phyloP scores from a whole-genome alignment of 2,329 filamentous ascomycete species.

The Aspergillus sp. region DNA sequence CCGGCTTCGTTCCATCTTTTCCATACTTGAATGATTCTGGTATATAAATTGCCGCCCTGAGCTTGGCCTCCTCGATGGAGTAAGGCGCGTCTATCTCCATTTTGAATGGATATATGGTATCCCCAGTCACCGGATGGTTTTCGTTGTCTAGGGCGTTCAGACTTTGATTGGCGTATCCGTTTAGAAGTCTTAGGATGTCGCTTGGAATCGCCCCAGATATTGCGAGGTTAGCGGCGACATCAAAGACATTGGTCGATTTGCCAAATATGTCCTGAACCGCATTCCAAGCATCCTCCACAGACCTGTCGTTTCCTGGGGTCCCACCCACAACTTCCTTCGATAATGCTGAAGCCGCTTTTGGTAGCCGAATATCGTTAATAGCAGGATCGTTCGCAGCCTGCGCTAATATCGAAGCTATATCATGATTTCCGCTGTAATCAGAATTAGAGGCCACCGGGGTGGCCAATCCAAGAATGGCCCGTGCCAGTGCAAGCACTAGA shows the following conservation, averaged over 20 bases:
- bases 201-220: background rate
- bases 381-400: background rate
- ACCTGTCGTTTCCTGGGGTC: background rate
- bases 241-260: background rate
- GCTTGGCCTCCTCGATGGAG: constrained; percentile 44
- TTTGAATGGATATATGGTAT: constrained; percentile 19
- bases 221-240: background rate
- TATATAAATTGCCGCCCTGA: constrained; percentile 35
- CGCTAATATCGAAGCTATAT: background rate
- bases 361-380: background rate
- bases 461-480: background rate
- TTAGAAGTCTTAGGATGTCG: background rate
- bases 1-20: constrained; percentile 40
- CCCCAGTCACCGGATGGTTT: constrained; percentile 6
- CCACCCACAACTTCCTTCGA: background rate
- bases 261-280: background rate
- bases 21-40: constrained; percentile 30
- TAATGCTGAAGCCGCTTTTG: background rate
- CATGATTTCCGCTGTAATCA: background rate
- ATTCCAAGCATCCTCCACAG: background rate
- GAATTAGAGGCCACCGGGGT: background rate
- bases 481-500: background rate
- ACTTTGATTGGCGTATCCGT: background rate
- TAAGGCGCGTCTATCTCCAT: constrained; percentile 49
- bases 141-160: constrained; percentile 19